Base-by-base conservation (phyloP, 2,329 filamentous ascomycete genomes). In the Dothistroma septosporum region DNA sequence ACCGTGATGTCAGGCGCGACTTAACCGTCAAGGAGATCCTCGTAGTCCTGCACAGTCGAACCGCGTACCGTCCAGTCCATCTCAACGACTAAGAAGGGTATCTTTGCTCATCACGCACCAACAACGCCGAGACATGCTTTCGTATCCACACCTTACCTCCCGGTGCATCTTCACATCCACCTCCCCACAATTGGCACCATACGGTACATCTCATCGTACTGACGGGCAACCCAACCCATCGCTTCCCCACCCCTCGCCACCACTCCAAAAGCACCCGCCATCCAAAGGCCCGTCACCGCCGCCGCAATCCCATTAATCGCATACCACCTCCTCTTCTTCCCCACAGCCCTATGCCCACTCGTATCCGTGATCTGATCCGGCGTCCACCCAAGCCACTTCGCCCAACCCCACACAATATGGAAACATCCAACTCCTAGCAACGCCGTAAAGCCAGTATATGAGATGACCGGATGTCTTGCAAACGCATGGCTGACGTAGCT, bases 401-500 rank as follows among this genome's bases (percentile, higher is more conserved):
- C 90, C 76, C 86, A 85, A 2, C 92, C 92, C 85, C 91, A 95
- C 8, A 90, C 84, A 73, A 92, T 86, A 77, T 97, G 92, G 61
- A 87, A 90, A 24, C 84, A 86, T 0, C 86, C 89, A 0, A 87
- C 76, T 16, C 78, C 79, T 7, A 96, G 78, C 53, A 97, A 79
- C 1, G 86, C 82, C 1, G 79, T 70, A 73, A 95, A 96, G 1
- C 88, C 87, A 0, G 82, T 68, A 73, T 86, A 88, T n/a, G 89
- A 85, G 9, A 88, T 73, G 1, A 81, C 66, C 0, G 87, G 86
- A 69, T 90, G 87, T 14, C 85, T 82, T 32, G 89, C 86, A 71
- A 97, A 94, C 2, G 90, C 91, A 76, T 97, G 92, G 12, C 87
- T 85, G 8, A 97, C 87, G 73, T 90, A 97, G 12, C 85, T 87